Evolutionary conservation across 345 rosid species (phyloP).

Genomic region (Salix suchowensis): DNA sequence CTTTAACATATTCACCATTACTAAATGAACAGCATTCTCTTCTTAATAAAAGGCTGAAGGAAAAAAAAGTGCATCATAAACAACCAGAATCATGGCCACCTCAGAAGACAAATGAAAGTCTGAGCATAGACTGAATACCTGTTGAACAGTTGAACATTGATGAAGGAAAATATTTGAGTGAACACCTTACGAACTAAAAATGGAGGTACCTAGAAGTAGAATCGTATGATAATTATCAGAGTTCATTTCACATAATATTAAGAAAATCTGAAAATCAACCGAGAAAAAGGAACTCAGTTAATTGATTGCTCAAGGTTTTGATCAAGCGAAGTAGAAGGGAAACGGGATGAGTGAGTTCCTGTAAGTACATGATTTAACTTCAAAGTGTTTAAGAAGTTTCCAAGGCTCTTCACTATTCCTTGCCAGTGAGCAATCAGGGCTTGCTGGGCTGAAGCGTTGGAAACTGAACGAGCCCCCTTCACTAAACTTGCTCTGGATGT

Average conservation of each 20-base stretch:
- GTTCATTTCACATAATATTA: neutral
- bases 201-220: slow-evolving; percentile 68
- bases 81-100: neutral
- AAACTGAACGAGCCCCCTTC: slow-evolving; percentile 82
- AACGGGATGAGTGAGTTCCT: neutral
- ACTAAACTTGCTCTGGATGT: slow-evolving; percentile 96
- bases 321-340: neutral
- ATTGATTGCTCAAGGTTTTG: neutral
- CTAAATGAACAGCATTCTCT: slow-evolving; percentile 96
- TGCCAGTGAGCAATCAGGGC: slow-evolving; percentile 95
- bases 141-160: slow-evolving; percentile 94
- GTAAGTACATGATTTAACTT: slow-evolving; percentile 55
- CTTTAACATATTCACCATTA: slow-evolving; percentile 89
- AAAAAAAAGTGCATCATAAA: neutral
- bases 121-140: slow-evolving; percentile 40
- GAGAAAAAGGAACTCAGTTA: neutral
- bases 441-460: slow-evolving; percentile 76
- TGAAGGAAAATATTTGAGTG: slow-evolving; percentile 92
- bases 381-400: slow-evolving; percentile 74
- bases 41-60: slow-evolving; percentile 66
- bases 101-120: neutral
- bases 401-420: slow-evolving; percentile 91
- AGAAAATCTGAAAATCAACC: neutral
- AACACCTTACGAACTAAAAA: slow-evolving; percentile 91
- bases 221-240: neutral